Evolutionary conservation across 345 rosid genomes (phyloP).

Genomic region (Acer campestre): DNA sequence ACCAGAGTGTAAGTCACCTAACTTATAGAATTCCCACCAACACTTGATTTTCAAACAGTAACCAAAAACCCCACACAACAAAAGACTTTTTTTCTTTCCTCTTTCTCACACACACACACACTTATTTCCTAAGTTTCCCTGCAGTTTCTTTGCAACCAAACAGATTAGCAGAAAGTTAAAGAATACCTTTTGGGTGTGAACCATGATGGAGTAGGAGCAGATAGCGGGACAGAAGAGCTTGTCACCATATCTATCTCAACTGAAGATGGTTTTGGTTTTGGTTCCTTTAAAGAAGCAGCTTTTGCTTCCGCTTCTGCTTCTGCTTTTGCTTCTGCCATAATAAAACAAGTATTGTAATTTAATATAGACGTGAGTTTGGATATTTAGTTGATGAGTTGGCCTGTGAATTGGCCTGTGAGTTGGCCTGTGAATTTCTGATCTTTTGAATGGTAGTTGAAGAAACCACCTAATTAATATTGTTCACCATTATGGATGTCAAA

Average conservation of each 20-base stretch:
- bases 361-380: background rate
- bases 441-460: too few species aligned
- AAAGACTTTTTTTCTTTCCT: background rate
- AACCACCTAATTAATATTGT: too few species aligned
- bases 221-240: constrained; percentile 27
- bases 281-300: constrained; percentile 22
- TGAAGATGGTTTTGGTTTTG: constrained; percentile 21
- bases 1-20: background rate
- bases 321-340: constrained; percentile 30
- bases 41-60: background rate
- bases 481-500: too few species aligned
- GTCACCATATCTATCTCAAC: constrained; percentile 36
- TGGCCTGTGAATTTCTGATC: too few species aligned
- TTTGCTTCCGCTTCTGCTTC: constrained; percentile 31
- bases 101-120: background rate
- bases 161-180: background rate
- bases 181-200: constrained; percentile 72
- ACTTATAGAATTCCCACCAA: background rate
- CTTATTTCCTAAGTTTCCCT: background rate
- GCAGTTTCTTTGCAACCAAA: background rate
- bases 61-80: too few species aligned
- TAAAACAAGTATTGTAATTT: background rate
- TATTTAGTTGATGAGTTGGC: too few species aligned
- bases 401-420: too few species aligned
- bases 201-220: constrained; percentile 66